Base-by-base conservation (phyloP, 202 grass and related monocot species). In the Cymbopogon flexuosus region DNA sequence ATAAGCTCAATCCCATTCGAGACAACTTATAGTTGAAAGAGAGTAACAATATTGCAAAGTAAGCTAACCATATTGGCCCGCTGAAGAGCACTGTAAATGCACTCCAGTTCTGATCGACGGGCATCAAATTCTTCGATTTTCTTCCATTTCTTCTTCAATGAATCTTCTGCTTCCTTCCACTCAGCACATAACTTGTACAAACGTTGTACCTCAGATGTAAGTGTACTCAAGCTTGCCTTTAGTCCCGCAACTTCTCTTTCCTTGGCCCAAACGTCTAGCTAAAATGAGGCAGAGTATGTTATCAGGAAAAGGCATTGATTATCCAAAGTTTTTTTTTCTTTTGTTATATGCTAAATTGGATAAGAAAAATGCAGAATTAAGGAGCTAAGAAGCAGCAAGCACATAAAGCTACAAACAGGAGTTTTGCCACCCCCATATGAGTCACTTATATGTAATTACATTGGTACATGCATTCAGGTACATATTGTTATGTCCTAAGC, bases 161-260 rank as follows among this genome's bases (percentile, higher is more conserved):
- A 98, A 83, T 95, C 92, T 92, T 98, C 96, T 58, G 92, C 96
- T 82, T 98, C 92, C 89, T 95, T 95, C 92, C 92, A 98, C 80
- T 98, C 90, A 2, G 88, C 90, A 43, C 96, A 98, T 83, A 98
- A 84, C 62, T 98, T 98, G 68, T 91, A 95, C 49, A 98, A 61
- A 54, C 96, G 90, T 70, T 98, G 88, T 56, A 98, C 92, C 83
- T 98, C 96, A 7, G 84, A 89, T 45, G 92, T 95, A 81, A 98
- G 70, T 40, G 92, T 98, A 83, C 77, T 93, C 73, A 98, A 91
- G 83, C 96, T 98, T 63, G 90, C 96, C 66, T 93, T 91, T 75
- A 98, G 83, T 69, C 96, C 96, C 30, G 88, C 88, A 88, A 98
- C 96, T 81, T 98, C 92, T 89, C 96, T 98, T 91, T 98, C 96